A percentile compares a stretch with the other conserved stretches of the same genome.
phyloP scores from a whole-genome alignment of 257 asterid species.

The Osmanthus fragrans region DNA sequence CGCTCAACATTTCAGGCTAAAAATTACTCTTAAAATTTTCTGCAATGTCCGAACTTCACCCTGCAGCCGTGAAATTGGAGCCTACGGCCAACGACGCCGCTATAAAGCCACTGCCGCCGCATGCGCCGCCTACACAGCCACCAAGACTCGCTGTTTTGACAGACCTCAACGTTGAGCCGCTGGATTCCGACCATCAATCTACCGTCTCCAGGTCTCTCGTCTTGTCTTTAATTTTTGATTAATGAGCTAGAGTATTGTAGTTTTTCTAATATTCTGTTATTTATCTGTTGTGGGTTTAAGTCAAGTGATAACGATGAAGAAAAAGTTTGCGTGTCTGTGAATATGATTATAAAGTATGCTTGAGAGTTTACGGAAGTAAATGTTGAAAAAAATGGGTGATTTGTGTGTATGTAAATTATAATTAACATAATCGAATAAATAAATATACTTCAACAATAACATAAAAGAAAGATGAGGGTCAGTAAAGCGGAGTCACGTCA shows the following conservation, averaged over 20 bases:
- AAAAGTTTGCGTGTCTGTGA: background rate
- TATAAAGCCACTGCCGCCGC: constrained; percentile 14
- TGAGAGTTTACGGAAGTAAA: too few relatives aligned
- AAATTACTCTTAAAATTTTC: background rate
- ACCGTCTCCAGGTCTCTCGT: constrained; percentile 41
- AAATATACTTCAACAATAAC: too few relatives aligned
- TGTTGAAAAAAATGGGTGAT: too few relatives aligned
- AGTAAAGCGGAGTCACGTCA: too few relatives aligned
- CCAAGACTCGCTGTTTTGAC: constrained; percentile 52
- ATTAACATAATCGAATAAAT: too few relatives aligned
- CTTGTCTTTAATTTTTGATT: background rate
- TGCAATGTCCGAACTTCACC: constrained; percentile 35
- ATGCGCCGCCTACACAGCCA: constrained; percentile 28
- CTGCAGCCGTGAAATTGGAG: constrained; percentile 31
- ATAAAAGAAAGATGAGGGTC: too few relatives aligned
- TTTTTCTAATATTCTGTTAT: background rate
- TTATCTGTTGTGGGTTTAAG: background rate
- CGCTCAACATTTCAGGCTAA: constrained; percentile 3
- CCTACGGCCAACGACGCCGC: constrained; percentile 31
- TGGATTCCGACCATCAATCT: constrained; percentile 45
- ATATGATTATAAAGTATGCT: too few relatives aligned
- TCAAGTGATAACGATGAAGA: background rate
- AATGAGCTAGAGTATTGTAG: background rate
- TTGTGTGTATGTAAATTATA: too few relatives aligned
- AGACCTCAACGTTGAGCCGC: constrained; percentile 84